Evolutionary conservation across 805 yeast genomes (phyloP).

Genomic region (Yarrowia porcina): DNA sequence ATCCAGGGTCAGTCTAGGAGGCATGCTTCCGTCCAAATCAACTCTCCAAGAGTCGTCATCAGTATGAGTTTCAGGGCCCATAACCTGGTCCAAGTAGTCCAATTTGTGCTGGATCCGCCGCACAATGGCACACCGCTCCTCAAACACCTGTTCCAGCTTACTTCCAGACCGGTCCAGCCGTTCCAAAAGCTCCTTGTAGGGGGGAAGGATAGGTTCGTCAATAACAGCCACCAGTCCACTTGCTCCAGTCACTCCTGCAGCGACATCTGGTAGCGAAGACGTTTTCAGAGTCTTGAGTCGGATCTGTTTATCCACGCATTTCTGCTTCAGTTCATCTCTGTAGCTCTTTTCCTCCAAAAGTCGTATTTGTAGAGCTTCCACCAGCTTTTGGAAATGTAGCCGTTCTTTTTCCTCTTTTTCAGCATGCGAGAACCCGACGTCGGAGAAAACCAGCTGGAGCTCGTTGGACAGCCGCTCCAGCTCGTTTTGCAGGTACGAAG

Average conservation of each 20-base stretch:
- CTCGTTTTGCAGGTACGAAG: slow-evolving; percentile 18
- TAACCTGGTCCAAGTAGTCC: not conserved
- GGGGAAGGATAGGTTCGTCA: not conserved
- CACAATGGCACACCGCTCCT: not conserved
- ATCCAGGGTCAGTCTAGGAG: slow-evolving; percentile 5
- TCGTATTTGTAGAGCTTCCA: slow-evolving; percentile 8
- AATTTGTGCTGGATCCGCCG: not conserved
- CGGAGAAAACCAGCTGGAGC: slow-evolving; percentile 18
- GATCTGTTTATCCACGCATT: slow-evolving; percentile 2
- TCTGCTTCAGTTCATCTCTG: slow-evolving; percentile 11
- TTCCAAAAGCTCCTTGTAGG: slow-evolving; percentile 9
- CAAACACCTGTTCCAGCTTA: slow-evolving; percentile 10
- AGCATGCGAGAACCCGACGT: slow-evolving; percentile 1
- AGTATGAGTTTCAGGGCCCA: slow-evolving; percentile 1
- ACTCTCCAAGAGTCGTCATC: not conserved
- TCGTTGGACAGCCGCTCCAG: slow-evolving; percentile 15
- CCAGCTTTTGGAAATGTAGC: not conserved
- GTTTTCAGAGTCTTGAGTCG: not conserved
- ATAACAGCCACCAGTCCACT: not conserved
- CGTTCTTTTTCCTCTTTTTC: slow-evolving; percentile 18
- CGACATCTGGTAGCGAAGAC: not conserved
- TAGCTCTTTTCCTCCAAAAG: slow-evolving; percentile 4
- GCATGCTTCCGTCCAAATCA: slow-evolving; percentile 5
- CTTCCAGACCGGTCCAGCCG: slow-evolving; percentile 18
- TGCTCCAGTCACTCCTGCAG: not conserved